Percentiles rank a stretch among this genome's conserved stretches.
phyloP scores from a whole-genome alignment of 2,329 filamentous ascomycete genomes.

The Cercospora janseana region DNA sequence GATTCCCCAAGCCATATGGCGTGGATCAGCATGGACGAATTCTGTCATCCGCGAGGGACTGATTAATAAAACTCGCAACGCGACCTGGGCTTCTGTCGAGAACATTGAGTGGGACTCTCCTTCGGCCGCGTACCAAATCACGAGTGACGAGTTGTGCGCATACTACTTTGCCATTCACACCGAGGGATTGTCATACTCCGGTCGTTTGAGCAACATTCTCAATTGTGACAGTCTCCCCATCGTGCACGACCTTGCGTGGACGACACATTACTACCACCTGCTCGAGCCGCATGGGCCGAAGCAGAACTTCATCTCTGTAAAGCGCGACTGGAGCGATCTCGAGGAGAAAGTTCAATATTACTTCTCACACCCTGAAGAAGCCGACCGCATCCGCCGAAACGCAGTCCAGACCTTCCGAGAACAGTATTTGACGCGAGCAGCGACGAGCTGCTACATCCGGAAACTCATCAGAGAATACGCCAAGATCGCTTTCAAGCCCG shows the following conservation, averaged over 20 bases:
- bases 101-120: conserved; percentile 22
- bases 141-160: conserved; percentile 29
- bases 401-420: conserved; percentile 30
- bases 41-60: conserved; percentile 31
- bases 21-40: conserved; percentile 29
- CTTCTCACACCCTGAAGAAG: conserved; percentile 25
- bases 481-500: conserved; percentile 30
- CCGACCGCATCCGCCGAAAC: conserved; percentile 32
- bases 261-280: conserved; percentile 30
- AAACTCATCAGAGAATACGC: conserved; percentile 31
- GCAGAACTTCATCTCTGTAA: conserved; percentile 34
- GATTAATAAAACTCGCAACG: conserved; percentile 31
- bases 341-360: conserved; percentile 30
- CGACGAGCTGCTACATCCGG: conserved; percentile 36
- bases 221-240: conserved; percentile 34
- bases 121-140: conserved; percentile 15
- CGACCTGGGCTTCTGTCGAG: conserved; percentile 40
- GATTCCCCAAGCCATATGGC: conserved; percentile 32
- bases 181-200: conserved; percentile 33
- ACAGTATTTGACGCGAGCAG: conserved; percentile 33
- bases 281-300: conserved; percentile 26
- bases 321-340: conserved; percentile 32
- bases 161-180: conserved; percentile 34
- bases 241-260: conserved; percentile 32
- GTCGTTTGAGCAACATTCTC: conserved; percentile 33